A percentile compares a stretch with the other conserved stretches of the same genome.
Evolutionary conservation across 2,329 filamentous ascomycete species (phyloP).

Genomic region (Endocalyx cinctus): DNA sequence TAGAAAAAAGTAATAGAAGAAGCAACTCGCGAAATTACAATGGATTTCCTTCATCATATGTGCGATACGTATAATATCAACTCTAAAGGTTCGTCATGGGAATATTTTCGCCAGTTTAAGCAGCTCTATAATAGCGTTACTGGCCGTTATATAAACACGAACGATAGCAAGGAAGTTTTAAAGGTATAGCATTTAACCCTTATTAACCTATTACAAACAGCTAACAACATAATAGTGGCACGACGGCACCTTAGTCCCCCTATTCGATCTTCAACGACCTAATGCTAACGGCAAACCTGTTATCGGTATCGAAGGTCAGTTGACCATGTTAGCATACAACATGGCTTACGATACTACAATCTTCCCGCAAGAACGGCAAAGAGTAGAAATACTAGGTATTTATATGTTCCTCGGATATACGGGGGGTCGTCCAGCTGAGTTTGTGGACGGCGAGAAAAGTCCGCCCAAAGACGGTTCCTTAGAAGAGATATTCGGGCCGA

Average conservation of each 20-base stretch:
- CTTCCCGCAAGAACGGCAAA: conserved; percentile 14
- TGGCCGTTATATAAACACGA: conserved; percentile 8
- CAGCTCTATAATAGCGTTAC: conserved; percentile 8
- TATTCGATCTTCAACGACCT: conserved; percentile 15
- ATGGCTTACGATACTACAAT: conserved; percentile 22
- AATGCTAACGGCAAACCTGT: conserved; percentile 22
- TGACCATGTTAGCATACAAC: conserved; percentile 24
- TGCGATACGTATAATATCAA: conserved; percentile 12
- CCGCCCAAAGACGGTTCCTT: conserved; percentile 20
- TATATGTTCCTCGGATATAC: conserved; percentile 26
- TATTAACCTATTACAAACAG: background rate
- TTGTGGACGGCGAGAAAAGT: conserved; percentile 23
- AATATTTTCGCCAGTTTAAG: conserved; percentile 12
- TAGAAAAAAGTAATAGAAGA: conserved; percentile 9
- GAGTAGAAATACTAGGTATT: conserved; percentile 17
- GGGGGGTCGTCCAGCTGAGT: conserved; percentile 21
- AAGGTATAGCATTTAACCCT: conserved; percentile 6
- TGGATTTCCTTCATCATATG: conserved; percentile 12
- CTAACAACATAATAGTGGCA: conserved; percentile 15
- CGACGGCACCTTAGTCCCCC: conserved; percentile 14
- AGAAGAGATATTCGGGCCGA: conserved; percentile 20
- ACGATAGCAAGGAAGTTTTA: conserved; percentile 9
- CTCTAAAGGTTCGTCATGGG: conserved; percentile 5
- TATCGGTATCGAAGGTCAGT: conserved; percentile 15
- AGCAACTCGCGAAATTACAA: conserved; percentile 9